Conservation (phyloP, 306 rosid species). For the Crotalaria pallida region DNA sequence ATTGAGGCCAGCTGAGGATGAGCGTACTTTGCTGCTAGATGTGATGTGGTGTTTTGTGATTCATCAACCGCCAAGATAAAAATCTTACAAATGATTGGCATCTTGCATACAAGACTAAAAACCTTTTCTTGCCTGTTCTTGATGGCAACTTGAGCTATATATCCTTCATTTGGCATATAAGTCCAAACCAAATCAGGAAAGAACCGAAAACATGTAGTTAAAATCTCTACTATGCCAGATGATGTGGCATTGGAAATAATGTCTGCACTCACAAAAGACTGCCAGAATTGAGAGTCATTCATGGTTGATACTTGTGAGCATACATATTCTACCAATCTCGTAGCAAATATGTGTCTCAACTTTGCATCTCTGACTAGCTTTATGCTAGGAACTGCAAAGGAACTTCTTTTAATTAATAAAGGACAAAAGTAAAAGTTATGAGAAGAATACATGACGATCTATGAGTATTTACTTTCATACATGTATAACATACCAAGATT, state of each 20-base stretch:
- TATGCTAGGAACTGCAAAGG: constrained; percentile 44
- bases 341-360: constrained; percentile 34
- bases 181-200: constrained; percentile 47
- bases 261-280: constrained; percentile 15
- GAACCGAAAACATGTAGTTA: constrained; percentile 27
- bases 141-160: constrained; percentile 31
- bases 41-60: constrained; percentile 40
- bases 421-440: not conserved
- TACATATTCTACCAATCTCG: constrained; percentile 31
- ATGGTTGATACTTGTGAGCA: constrained; percentile 17
- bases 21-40: constrained; percentile 44
- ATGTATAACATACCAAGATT: constrained; percentile 20
- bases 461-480: not conserved
- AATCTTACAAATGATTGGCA: constrained; percentile 29
- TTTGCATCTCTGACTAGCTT: constrained; percentile 36
- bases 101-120: constrained; percentile 32
- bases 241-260: constrained; percentile 23
- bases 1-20: constrained; percentile 27
- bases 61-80: constrained; percentile 19
- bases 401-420: not conserved
- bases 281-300: constrained; percentile 19
- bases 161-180: constrained; percentile 25
- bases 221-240: constrained; percentile 45
- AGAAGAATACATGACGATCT: not conserved
- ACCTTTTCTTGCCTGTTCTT: constrained; percentile 40